Conservation (phyloP, 805 yeast genomes). For the Suhomyces xylopsoci region DNA sequence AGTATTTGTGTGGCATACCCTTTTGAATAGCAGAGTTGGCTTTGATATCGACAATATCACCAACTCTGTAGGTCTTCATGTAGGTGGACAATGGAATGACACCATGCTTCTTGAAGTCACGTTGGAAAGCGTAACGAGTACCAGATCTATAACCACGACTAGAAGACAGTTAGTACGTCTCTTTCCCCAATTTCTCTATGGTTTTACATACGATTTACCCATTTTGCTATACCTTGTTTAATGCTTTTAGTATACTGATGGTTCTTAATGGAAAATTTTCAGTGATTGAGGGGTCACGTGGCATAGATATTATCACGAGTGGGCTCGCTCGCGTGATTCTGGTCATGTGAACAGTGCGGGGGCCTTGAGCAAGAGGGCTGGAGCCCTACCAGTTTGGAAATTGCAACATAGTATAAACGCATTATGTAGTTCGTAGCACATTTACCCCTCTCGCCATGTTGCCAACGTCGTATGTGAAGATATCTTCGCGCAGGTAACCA, state of each 20-base stretch:
- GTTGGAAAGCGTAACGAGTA: slow-evolving; percentile 99
- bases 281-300: not conserved
- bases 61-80: slow-evolving; percentile 97
- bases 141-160: slow-evolving; percentile 99
- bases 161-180: slow-evolving; percentile 7
- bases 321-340: not conserved
- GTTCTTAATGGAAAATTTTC: slow-evolving; percentile 7
- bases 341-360: not conserved
- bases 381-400: not conserved
- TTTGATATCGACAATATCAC: slow-evolving; percentile 99
- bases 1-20: slow-evolving; percentile 99
- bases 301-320: not conserved
- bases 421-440: no score
- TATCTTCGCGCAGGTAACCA: not conserved
- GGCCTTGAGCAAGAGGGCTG: not conserved
- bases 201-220: slow-evolving; percentile 37
- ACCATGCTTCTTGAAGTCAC: slow-evolving; percentile 99
- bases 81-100: slow-evolving; percentile 90
- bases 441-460: no score
- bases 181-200: not conserved
- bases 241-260: not conserved
- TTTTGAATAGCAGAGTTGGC: slow-evolving; percentile 99
- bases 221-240: slow-evolving; percentile 19
- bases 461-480: not conserved
- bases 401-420: not conserved